A percentile compares a stretch with the other conserved stretches of the same genome.
Conservation (phyloP, 371 early-diverging fungal genomes). For the Zychaea mexicana region DNA sequence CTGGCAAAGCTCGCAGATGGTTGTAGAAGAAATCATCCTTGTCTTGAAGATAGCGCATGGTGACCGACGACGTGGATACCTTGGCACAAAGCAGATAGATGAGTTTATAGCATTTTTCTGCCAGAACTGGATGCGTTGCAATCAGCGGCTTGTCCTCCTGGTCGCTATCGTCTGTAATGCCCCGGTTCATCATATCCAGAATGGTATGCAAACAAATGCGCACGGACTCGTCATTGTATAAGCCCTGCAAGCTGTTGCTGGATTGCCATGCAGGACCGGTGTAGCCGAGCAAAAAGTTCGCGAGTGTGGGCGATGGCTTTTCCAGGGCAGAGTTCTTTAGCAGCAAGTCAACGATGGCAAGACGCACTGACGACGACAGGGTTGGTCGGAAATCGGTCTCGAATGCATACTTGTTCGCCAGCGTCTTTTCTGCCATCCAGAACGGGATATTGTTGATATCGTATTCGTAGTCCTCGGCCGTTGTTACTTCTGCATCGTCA, state of each 20-base stretch:
- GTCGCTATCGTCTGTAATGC: slow-evolving; percentile 31
- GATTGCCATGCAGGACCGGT: slow-evolving; percentile 14
- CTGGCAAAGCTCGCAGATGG: slow-evolving; percentile 58
- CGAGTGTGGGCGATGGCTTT: slow-evolving; percentile 65
- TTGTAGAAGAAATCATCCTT: slow-evolving; percentile 75
- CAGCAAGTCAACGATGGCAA: slow-evolving; percentile 75
- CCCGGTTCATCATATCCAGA: slow-evolving; percentile 65
- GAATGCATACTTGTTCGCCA: slow-evolving; percentile 21
- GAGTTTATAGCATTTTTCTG: slow-evolving; percentile 86
- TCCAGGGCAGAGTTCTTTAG: slow-evolving; percentile 57
- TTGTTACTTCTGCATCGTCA: slow-evolving; percentile 54
- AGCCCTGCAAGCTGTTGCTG: slow-evolving; percentile 38
- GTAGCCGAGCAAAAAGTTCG: slow-evolving; percentile 86
- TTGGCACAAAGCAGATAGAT: slow-evolving; percentile 80
- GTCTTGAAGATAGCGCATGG: slow-evolving; percentile 82
- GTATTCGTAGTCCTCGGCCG: slow-evolving; percentile 42
- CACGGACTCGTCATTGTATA: slow-evolving; percentile 33
- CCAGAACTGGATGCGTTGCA: slow-evolving; percentile 75
- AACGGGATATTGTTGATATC: slow-evolving; percentile 51
- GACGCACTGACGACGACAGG: slow-evolving; percentile 54
- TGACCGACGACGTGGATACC: slow-evolving; percentile 64
- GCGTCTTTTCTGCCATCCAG: slow-evolving; percentile 36
- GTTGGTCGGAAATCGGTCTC: slow-evolving; percentile 22
- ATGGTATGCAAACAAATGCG: slow-evolving; percentile 70
- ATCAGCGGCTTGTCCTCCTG: slow-evolving; percentile 47